Evolutionary conservation across 2,329 filamentous ascomycete species (phyloP).

Genomic region (Xylariomycetidae sp.): DNA sequence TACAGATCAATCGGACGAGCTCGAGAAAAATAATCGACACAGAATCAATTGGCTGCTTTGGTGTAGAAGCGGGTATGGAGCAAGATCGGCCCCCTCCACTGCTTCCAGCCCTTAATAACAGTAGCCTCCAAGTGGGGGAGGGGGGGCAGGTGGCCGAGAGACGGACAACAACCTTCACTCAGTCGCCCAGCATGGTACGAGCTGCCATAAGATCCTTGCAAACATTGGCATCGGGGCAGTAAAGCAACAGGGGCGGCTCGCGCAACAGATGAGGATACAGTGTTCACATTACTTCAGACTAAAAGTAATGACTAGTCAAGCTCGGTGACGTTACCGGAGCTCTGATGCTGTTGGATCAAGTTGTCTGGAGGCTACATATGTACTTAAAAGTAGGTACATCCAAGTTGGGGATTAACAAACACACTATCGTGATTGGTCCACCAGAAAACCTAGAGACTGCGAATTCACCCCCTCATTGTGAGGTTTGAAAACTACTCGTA

Average conservation of each 20-base stretch:
- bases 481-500: no score
- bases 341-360: no score
- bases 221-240: no score
- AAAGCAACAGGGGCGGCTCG: no score
- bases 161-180: constrained; percentile 19
- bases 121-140: constrained; percentile 20
- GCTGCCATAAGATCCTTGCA: no score
- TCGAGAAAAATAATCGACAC: constrained; percentile 7
- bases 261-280: no score
- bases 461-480: no score
- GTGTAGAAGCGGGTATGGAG: no score
- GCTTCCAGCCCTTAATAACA: constrained; percentile 12
- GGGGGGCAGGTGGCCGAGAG: constrained; percentile 24
- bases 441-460: no score
- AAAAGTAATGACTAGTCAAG: constrained; percentile 16
- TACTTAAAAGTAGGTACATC: no score
- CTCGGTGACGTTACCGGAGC: constrained; percentile 28
- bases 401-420: constrained; percentile 25
- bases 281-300: no score
- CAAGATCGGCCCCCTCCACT: constrained; percentile 22
- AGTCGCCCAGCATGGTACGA: constrained; percentile 3
- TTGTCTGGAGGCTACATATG: no score
- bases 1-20: constrained; percentile 3
- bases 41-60: constrained; percentile 7
- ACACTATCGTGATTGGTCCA: constrained; percentile 22